Base-by-base conservation (phyloP, 1,284 basidiomycete species). In the Irpex sp. region DNA sequence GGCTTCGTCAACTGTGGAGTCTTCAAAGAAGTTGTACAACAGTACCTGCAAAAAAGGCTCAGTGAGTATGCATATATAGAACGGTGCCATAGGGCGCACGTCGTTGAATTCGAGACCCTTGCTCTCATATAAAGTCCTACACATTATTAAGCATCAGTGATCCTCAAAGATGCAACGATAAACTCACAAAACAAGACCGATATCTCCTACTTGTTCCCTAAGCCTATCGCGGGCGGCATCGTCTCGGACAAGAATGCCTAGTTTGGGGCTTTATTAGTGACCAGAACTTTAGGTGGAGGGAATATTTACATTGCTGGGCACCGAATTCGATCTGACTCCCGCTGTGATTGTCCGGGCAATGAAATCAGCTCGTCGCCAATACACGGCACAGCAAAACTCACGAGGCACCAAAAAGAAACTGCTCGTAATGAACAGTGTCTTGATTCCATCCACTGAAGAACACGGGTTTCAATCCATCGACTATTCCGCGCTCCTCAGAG, bases 51-150 rank as follows among this genome's bases (percentile, higher is more conserved):
- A 26, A 3, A 26, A 26, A 26, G 26, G 26, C 4, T 26, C 26
- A 26, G 26, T 3, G 4, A 4, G 26, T 4, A 26, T 26, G 26
- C 26, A 26, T 2, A 4, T 26, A 26, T 26, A 26, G 26, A 26
- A 26, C 26, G 2, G 26, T 26, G 13, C 8, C 3, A 56, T 19
- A 43, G 1, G 39, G 69, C 79, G 61, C 64, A 88, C 87, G 62
- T 90, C 88, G 66, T 90, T 82, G 68, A 90, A 90, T 69, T 90
- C 89, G 0, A 90, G 75, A 0, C 90, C 89, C 71, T 92, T 92
- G 77, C 83, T 86, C 58, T 92, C 87, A 64, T 88, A 89, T 0
- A 90, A 71, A 0, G 89, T 91, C 77, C 89, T 90, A 49, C 49
- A 1, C 31, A 33, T 4, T 50, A 4, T 35, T 39, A 50, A 21